Conservation (phyloP, 148 eudicot species). For the Agrostemma githago region DNA sequence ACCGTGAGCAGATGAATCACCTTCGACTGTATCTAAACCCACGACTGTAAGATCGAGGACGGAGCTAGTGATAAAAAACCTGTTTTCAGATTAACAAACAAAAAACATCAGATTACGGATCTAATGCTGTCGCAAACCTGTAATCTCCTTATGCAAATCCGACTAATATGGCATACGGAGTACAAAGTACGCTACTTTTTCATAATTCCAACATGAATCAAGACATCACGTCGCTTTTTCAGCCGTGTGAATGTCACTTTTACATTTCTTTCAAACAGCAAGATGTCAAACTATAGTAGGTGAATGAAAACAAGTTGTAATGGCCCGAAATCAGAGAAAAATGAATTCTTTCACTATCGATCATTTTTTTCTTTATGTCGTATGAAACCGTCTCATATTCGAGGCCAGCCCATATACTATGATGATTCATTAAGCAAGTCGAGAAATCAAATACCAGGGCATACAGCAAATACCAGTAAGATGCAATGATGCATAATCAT, state of each 20-base stretch:
- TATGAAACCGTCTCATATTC: too few species aligned
- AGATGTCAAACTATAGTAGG: too few species aligned
- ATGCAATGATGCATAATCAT: neutral
- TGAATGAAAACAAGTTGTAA: too few species aligned
- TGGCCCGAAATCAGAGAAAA: too few species aligned
- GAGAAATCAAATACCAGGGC: conserved; percentile 4
- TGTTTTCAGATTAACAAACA: conserved; percentile 25
- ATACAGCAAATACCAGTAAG: neutral
- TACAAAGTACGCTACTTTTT: too few species aligned
- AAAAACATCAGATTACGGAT: neutral
- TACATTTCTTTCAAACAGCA: too few species aligned
- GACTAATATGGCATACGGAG: conserved; percentile 2
- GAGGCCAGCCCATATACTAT: neutral
- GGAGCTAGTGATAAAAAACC: conserved; percentile 93
- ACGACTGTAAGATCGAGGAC: conserved; percentile 94
- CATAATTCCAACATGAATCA: neutral
- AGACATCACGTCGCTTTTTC: neutral
- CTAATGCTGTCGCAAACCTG: too few species aligned
- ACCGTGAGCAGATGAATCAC: conserved; percentile 53
- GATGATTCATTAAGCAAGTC: neutral
- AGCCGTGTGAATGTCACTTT: neutral
- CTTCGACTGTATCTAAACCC: conserved; percentile 73
- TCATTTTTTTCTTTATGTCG: too few species aligned
- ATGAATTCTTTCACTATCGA: too few species aligned
- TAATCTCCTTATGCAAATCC: neutral